These are phyloP conservation scores for Dalbergia oliveri DNA, from an alignment of 306 rosid species.

Conservation along the genomic window DNA sequence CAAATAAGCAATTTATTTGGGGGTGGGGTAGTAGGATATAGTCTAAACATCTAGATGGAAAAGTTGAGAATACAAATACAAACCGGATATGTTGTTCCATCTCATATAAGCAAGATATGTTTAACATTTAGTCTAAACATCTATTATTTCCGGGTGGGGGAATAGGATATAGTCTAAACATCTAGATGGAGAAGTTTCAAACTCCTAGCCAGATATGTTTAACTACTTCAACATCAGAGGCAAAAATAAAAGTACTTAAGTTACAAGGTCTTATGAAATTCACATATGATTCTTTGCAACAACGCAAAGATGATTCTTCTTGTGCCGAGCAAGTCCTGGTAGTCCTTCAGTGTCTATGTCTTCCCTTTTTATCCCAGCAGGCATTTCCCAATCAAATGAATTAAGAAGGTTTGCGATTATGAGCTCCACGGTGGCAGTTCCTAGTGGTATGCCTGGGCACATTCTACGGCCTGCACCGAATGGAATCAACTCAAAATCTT, in stretches of 20 bases:
- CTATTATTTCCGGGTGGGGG: too few species aligned
- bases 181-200: not conserved
- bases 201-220: not conserved
- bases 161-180: too few species aligned
- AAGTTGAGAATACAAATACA: too few species aligned
- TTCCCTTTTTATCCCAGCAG: conserved; percentile 37
- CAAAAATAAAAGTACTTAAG: not conserved
- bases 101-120: too few species aligned
- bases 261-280: not conserved
- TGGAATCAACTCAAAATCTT: conserved; percentile 21
- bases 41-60: too few species aligned
- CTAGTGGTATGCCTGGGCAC: conserved; percentile 36
- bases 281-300: not conserved
- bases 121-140: too few species aligned
- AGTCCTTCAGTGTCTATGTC: conserved; percentile 43
- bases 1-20: too few species aligned
- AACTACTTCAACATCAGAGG: not conserved
- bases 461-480: conserved; percentile 43
- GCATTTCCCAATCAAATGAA: conserved; percentile 48
- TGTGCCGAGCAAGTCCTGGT: conserved; percentile 10
- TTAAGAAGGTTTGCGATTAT: conserved; percentile 45
- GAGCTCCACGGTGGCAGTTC: conserved; percentile 35
- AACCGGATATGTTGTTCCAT: too few species aligned
- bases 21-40: too few species aligned
- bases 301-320: conserved; percentile 47